Percentiles rank a stretch among this genome's conserved stretches.
Conservation (phyloP, 1,284 basidiomycete genomes). For the Earliella scabrosa region DNA sequence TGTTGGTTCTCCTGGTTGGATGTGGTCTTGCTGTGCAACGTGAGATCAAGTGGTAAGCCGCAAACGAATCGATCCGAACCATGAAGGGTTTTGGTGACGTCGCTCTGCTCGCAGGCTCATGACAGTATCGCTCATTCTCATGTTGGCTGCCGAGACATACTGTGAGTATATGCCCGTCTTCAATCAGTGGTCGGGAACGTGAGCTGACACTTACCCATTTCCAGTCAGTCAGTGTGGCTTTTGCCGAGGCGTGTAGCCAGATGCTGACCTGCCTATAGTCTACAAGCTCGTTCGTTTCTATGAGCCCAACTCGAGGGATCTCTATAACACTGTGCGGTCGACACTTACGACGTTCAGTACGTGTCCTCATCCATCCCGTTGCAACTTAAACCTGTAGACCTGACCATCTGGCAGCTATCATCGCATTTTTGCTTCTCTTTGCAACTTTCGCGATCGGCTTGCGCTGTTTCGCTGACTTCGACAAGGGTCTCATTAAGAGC, state of each 20-base stretch:
- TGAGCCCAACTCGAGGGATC: constrained; percentile 51
- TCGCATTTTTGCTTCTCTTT: constrained; percentile 74
- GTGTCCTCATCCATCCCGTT: constrained; percentile 42
- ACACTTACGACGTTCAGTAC: constrained; percentile 82
- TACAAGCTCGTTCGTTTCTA: constrained; percentile 85
- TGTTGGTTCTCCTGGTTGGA: constrained; percentile 68
- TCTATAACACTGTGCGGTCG: constrained; percentile 71
- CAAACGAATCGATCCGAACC: too few species aligned
- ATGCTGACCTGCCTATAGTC: constrained; percentile 44
- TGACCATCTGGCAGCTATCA: constrained; percentile 55
- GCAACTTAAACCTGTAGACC: too few species aligned
- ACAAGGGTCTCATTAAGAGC: constrained; percentile 69
- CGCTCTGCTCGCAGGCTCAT: constrained; percentile 55
- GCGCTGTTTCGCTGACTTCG: constrained; percentile 80
- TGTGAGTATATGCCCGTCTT: constrained; percentile 56
- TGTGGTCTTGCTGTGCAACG: constrained; percentile 73
- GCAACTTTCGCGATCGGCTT: constrained; percentile 74
- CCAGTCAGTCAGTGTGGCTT: constrained; percentile 54
- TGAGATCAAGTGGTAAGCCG: constrained; percentile 74
- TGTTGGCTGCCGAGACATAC: constrained; percentile 76
- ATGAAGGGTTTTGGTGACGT: not conserved
- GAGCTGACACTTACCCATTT: not conserved
- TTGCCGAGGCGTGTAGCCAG: not conserved
- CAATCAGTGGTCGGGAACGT: not conserved
- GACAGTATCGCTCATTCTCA: constrained; percentile 67